Percentiles rank a stretch among this genome's conserved stretches.
These are phyloP conservation scores for Nyssa sinensis DNA, from an alignment of 148 eudicot genomes.

Conservation along the genomic window DNA sequence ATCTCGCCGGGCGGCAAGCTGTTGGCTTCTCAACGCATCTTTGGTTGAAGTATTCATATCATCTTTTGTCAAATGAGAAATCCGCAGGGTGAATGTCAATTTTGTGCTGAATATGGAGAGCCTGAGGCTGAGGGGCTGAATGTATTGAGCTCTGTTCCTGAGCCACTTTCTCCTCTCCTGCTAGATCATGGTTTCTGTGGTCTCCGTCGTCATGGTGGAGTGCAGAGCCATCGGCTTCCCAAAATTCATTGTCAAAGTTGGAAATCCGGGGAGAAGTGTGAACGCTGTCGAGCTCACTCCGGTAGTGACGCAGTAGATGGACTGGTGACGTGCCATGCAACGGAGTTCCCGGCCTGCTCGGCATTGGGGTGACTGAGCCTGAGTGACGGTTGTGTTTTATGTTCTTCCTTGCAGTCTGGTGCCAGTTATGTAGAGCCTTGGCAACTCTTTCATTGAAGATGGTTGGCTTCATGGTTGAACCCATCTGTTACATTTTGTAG, in stretches of 20 bases:
- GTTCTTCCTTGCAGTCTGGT: conserved; percentile 38
- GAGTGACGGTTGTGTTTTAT: conserved; percentile 22
- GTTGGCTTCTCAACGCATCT: too few species aligned
- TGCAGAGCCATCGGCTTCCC: background rate
- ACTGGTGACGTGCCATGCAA: conserved; percentile 19
- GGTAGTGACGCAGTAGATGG: conserved; percentile 14
- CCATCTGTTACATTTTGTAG: conserved; percentile 37
- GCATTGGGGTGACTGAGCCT: conserved; percentile 13
- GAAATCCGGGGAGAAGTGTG: conserved; percentile 5
- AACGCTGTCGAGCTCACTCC: conserved; percentile 13
- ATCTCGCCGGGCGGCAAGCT: too few species aligned
- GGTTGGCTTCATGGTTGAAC: conserved; percentile 54
- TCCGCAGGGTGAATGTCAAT: background rate
- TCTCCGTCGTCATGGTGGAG: background rate
- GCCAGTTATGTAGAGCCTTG: conserved; percentile 43
- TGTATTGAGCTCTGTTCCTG: background rate
- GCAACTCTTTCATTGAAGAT: conserved; percentile 49
- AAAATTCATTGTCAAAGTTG: background rate
- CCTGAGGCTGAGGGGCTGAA: background rate
- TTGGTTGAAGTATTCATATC: background rate
- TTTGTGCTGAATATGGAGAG: background rate
- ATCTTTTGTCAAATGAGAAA: background rate
- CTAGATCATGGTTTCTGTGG: background rate
- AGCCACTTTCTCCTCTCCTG: background rate
- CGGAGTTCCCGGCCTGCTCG: conserved; percentile 30